phyloP scores from a whole-genome alignment of 768 basidiomycete species.

The Russula lepida region DNA sequence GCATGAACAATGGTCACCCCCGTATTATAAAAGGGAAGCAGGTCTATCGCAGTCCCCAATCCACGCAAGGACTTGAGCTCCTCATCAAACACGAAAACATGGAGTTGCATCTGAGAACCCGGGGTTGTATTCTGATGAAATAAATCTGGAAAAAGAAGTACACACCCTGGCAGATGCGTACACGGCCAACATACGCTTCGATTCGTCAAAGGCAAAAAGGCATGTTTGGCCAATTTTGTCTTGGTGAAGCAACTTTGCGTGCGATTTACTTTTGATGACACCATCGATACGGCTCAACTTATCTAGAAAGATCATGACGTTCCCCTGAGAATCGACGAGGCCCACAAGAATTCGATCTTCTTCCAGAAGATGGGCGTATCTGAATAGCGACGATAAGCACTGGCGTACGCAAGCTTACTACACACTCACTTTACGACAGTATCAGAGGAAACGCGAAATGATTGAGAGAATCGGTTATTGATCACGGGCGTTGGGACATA shows the following conservation, averaged over 20 bases:
- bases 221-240: slow-evolving; percentile 42
- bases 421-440: slow-evolving; percentile 1
- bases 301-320: slow-evolving; percentile 15
- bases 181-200: slow-evolving; percentile 42
- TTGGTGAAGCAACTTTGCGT: slow-evolving; percentile 28
- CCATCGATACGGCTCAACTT: neutral
- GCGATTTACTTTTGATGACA: neutral
- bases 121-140: neutral
- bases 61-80: slow-evolving; percentile 34
- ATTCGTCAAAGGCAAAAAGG: slow-evolving; percentile 45
- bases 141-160: neutral
- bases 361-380: slow-evolving; percentile 16
- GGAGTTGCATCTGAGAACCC: slow-evolving; percentile 27
- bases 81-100: slow-evolving; percentile 45
- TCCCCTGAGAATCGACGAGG: slow-evolving; percentile 4
- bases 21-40: slow-evolving; percentile 36
- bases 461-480: slow-evolving; percentile 1
- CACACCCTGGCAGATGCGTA: slow-evolving; percentile 37
- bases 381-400: neutral
- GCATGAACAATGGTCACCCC: slow-evolving; percentile 28
- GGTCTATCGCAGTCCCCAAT: slow-evolving; percentile 34
- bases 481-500: slow-evolving; percentile 12
- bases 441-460: slow-evolving; percentile 8
- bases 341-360: slow-evolving; percentile 13
- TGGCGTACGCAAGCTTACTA: too few species aligned